A percentile compares a stretch with the other conserved stretches of the same genome.
Conservation (phyloP, 192 early-diverging fungal species). For the Linderina pennispora region DNA sequence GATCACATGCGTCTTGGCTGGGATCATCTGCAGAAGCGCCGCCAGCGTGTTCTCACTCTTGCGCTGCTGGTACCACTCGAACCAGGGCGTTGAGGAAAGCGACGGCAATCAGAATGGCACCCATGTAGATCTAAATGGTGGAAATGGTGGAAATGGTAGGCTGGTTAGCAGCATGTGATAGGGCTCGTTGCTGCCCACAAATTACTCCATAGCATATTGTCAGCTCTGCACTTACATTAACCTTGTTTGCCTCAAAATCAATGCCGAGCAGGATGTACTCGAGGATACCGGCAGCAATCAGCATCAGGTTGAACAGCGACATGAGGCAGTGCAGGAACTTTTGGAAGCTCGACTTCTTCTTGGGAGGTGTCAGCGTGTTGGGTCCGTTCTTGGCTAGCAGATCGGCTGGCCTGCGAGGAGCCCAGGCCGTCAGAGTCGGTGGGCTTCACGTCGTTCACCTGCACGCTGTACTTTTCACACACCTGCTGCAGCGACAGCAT, state of each 20-base stretch:
- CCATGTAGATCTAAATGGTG: conserved; percentile 80
- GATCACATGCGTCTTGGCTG: conserved; percentile 71
- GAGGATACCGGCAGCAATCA: conserved; percentile 76
- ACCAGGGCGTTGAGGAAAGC: conserved; percentile 84
- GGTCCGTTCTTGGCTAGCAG: conserved; percentile 69
- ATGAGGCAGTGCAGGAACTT: conserved; percentile 70
- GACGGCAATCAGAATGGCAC: conserved; percentile 81
- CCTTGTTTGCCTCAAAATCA: conserved; percentile 66
- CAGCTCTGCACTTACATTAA: conserved; percentile 56
- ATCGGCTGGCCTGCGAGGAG: conserved; percentile 51
- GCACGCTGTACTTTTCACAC: conserved; percentile 39
- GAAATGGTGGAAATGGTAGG: too few species aligned
- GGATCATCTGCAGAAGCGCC: conserved; percentile 89
- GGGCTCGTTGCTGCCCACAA: too few species aligned
- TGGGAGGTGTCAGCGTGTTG: conserved; percentile 84
- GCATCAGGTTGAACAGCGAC: conserved; percentile 84
- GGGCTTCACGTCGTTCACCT: conserved; percentile 56
- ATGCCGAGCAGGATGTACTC: conserved; percentile 77
- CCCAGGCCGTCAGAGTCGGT: conserved; percentile 65
- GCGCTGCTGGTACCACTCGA: conserved; percentile 90
- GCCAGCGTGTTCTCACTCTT: conserved; percentile 86
- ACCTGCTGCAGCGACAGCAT: conserved; percentile 53
- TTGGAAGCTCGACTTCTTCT: conserved; percentile 66
- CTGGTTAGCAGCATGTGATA: not conserved
- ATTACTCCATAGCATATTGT: too few species aligned